Evolutionary conservation across 106 monocot genomes (phyloP).

Genomic region (Xerophyta viscosa): DNA sequence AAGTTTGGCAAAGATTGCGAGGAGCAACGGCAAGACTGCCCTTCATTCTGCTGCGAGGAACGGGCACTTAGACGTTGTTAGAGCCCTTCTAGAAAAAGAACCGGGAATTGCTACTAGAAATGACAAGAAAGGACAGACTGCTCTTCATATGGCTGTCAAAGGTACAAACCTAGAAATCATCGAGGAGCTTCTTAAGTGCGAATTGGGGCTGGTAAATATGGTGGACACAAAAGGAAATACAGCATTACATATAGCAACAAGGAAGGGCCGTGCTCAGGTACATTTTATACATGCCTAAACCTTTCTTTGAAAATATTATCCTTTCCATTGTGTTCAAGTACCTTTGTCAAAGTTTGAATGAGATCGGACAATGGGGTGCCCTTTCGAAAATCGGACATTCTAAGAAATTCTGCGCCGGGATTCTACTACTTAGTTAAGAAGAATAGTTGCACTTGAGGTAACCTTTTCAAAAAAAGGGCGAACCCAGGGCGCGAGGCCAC

Average conservation of each 20-base stretch:
- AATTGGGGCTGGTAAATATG: constrained; percentile 35
- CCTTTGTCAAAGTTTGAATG: no score
- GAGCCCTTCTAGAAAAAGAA: constrained; percentile 45
- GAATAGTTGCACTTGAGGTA: no score
- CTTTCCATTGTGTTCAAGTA: neutral
- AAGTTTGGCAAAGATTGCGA: constrained; percentile 64
- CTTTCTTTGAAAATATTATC: neutral
- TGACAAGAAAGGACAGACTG: constrained; percentile 93
- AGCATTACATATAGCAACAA: constrained; percentile 71
- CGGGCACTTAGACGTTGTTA: constrained; percentile 65
- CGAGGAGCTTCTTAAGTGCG: constrained; percentile 56
- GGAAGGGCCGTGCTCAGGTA: constrained; percentile 73
- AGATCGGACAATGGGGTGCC: no score
- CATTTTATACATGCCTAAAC: neutral
- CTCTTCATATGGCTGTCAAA: constrained; percentile 92
- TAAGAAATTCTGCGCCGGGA: no score
- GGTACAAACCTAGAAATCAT: constrained; percentile 64
- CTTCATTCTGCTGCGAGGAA: constrained; percentile 83
- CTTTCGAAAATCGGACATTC: no score
- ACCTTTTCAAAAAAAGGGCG: no score
- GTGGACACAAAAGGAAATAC: constrained; percentile 73
- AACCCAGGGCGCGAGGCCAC: no score
- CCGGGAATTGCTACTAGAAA: constrained; percentile 38
- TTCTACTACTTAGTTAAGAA: no score
- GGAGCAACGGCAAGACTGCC: constrained; percentile 87